These are phyloP conservation scores for Ceratobasidium sp. DNA, from an alignment of 1,284 basidiomycete genomes.

Conservation along the genomic window DNA sequence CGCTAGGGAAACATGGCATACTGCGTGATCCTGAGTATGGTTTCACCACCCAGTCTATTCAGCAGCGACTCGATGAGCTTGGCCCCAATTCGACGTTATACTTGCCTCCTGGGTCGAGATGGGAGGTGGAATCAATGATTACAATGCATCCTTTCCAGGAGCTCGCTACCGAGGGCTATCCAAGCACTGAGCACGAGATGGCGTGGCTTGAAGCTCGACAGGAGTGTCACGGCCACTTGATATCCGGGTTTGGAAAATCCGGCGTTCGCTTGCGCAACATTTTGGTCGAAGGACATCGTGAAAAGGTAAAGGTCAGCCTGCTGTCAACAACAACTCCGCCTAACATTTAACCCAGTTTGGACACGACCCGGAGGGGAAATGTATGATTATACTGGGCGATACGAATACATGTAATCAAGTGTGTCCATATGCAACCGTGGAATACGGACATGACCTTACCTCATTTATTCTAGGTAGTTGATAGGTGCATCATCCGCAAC, in stretches of 20 bases:
- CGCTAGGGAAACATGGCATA: slow-evolving; percentile 39
- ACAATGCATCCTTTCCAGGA: slow-evolving; percentile 43
- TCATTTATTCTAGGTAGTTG: slow-evolving; percentile 40
- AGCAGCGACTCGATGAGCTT: slow-evolving; percentile 42
- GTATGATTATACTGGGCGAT: slow-evolving; percentile 42
- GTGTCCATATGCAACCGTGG: slow-evolving; percentile 1
- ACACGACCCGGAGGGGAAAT: slow-evolving; percentile 39
- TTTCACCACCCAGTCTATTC: slow-evolving; percentile 41
- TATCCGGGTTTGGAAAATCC: slow-evolving; percentile 38
- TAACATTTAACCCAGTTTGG: slow-evolving; percentile 28
- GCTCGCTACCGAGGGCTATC: slow-evolving; percentile 45
- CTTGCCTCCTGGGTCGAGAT: slow-evolving; percentile 42
- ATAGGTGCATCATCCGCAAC: slow-evolving; percentile 44
- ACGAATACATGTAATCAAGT: slow-evolving; percentile 38
- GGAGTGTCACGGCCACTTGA: slow-evolving; percentile 40
- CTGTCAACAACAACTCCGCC: slow-evolving; percentile 38
- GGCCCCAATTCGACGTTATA: slow-evolving; percentile 44
- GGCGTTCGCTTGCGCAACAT: slow-evolving; percentile 44
- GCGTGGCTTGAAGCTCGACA: slow-evolving; percentile 42
- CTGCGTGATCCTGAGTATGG: slow-evolving; percentile 36
- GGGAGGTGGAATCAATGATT: slow-evolving; percentile 42
- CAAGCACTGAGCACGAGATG: slow-evolving; percentile 42
- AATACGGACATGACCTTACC: not conserved
- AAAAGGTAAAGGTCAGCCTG: slow-evolving; percentile 12
- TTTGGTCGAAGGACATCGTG: slow-evolving; percentile 42